Evolutionary conservation across 2,329 filamentous ascomycete species (phyloP).

Genomic region (Acrocalymma vagum): DNA sequence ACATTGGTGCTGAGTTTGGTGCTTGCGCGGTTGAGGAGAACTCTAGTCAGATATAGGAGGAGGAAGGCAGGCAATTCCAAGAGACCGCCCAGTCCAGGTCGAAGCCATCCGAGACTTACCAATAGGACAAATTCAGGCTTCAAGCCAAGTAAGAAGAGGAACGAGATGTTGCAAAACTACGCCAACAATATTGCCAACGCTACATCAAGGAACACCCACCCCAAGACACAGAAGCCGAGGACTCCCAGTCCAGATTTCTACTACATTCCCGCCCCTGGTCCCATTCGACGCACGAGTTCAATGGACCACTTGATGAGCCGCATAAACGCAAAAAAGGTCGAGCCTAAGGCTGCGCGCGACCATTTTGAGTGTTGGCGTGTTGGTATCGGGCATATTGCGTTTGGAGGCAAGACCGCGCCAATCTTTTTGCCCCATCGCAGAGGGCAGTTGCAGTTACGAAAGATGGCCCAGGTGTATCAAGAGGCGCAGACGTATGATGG

Average conservation of each 20-base stretch:
- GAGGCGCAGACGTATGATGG: slow-evolving; percentile 10
- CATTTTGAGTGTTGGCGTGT: slow-evolving; percentile 20
- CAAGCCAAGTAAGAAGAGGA: slow-evolving; percentile 4
- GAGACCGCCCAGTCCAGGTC: background rate
- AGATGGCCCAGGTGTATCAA: slow-evolving; percentile 19
- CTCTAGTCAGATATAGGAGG: slow-evolving; percentile 4
- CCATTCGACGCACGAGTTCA: slow-evolving; percentile 18
- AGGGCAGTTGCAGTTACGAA: slow-evolving; percentile 18
- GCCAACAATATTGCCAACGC: slow-evolving; percentile 13
- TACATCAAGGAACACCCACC: background rate
- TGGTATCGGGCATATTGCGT: slow-evolving; percentile 9
- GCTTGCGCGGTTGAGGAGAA: slow-evolving; percentile 3
- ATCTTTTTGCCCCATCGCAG: slow-evolving; percentile 11
- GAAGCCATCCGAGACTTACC: slow-evolving; percentile 2
- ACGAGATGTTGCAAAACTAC: slow-evolving; percentile 10
- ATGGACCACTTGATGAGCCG: slow-evolving; percentile 10
- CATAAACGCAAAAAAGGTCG: slow-evolving; percentile 5
- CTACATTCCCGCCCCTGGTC: slow-evolving; percentile 5
- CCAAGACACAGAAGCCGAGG: background rate
- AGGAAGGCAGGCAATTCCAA: background rate
- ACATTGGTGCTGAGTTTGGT: slow-evolving; percentile 13
- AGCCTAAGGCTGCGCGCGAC: slow-evolving; percentile 1
- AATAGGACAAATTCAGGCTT: slow-evolving; percentile 15
- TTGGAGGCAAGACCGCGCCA: slow-evolving; percentile 12
- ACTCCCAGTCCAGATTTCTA: slow-evolving; percentile 15